Conservation (phyloP, 2,329 filamentous ascomycete genomes). For the Cordyceps sp. region DNA sequence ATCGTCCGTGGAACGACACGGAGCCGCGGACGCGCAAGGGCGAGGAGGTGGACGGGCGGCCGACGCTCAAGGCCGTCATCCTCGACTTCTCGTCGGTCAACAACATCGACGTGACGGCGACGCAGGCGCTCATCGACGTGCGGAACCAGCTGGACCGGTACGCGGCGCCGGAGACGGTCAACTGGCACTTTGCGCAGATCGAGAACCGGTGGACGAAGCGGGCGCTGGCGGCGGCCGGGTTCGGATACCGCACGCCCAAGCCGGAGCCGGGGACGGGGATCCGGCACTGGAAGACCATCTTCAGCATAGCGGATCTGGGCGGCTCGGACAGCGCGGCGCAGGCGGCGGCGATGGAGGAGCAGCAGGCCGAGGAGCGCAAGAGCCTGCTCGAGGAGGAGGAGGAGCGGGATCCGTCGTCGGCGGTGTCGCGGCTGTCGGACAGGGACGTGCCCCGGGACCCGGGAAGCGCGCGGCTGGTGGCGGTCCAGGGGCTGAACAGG, state of each 20-base stretch:
- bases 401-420: constrained; percentile 7
- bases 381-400: constrained; percentile 13
- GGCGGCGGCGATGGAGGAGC: constrained; percentile 45
- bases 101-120: constrained; percentile 36
- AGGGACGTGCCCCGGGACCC: constrained; percentile 12
- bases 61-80: constrained; percentile 36
- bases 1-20: constrained; percentile 42
- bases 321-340: constrained; percentile 45
- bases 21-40: constrained; percentile 18
- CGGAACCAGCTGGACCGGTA: constrained; percentile 35
- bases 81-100: constrained; percentile 39
- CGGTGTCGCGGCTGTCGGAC: constrained; percentile 8
- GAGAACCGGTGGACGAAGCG: constrained; percentile 38
- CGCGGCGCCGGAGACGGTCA: constrained; percentile 24
- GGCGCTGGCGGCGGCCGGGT: constrained; percentile 35
- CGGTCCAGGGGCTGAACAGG: constrained; percentile 28
- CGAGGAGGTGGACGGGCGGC: constrained; percentile 19
- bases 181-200: constrained; percentile 35
- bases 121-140: constrained; percentile 36
- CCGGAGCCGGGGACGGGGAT: constrained; percentile 7
- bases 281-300: constrained; percentile 54
- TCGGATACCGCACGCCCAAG: constrained; percentile 24
- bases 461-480: constrained; percentile 14
- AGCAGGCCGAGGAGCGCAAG: constrained; percentile 19
- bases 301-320: constrained; percentile 78